Base-by-base conservation (phyloP, 1,139 yeast species). In the Hyphopichia khmerensis region DNA sequence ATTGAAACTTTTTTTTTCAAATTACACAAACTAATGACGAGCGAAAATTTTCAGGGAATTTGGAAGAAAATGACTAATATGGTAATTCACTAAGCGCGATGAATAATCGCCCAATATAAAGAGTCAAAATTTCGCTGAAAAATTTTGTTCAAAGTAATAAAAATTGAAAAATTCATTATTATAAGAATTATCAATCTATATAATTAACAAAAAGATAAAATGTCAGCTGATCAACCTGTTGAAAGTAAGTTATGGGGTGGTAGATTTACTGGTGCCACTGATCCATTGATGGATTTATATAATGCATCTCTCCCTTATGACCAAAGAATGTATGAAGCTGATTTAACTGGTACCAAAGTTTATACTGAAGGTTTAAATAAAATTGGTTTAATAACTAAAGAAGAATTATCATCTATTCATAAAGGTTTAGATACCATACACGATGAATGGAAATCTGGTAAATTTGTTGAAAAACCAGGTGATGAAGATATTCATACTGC, bases 401-500 rank as follows among this genome's bases (percentile, higher is more conserved):
- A 82, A 14, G 99, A 93, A 67, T 73, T 91, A 49, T 43, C 59
- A 1, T 85, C 86, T 55, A 90, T 95, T 52, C 97, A 91, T 65
- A 65, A 79, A 40, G 99, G 99, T 4, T 72, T 93, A 49, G 80
- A 72, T 42, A 64, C 67, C 30, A 87, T 93, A 52, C 75, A 80
- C 52, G 69, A 71, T 43, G 99, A 93, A 66, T 93, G 99, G 99
- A 77, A 72, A 27, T 57, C 65, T n/a, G 82, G 79, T 38, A 69
- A 65, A 32, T 93, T 93, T 65, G 86, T 75, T 27, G 96, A 87
- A 64, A 87, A 89, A 62, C 80, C 88, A 9, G 96, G 96, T 38
- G 99, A 93, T 64, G 99, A 93, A 67, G 99, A 93, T 61, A 93
- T 93, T 53, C 99, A 93, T 64, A 93, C 99, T 38, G 99, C 99